Percentiles rank a stretch among this genome's conserved stretches.
Evolutionary conservation across 2,329 filamentous ascomycete genomes (phyloP).

Genomic region (Aureobasidium sp.): DNA sequence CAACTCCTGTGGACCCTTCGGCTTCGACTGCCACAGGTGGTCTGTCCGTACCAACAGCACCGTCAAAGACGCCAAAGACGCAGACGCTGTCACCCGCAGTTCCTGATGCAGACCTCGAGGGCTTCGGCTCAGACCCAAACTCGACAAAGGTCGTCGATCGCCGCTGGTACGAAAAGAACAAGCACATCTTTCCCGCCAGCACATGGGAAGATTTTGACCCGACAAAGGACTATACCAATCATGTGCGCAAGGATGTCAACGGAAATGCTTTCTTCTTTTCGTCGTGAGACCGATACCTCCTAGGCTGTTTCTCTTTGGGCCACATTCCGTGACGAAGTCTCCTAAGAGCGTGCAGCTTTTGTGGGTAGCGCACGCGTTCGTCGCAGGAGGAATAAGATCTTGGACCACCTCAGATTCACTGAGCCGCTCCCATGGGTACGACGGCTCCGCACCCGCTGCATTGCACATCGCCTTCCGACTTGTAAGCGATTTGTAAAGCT

Average conservation of each 20-base stretch:
- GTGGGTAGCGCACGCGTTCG: background rate
- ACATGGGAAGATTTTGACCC: slow-evolving; percentile 94
- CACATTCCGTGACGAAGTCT: background rate
- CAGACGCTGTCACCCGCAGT: slow-evolving; percentile 28
- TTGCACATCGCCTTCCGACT: background rate
- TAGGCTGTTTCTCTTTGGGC: background rate
- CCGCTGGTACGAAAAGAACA: slow-evolving; percentile 94
- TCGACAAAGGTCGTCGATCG: slow-evolving; percentile 92
- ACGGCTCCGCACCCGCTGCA: slow-evolving; percentile 12
- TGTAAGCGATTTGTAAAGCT: background rate
- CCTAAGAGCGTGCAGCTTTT: background rate
- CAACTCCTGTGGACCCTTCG: slow-evolving; percentile 27
- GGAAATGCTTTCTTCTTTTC: slow-evolving; percentile 80
- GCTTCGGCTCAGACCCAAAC: slow-evolving; percentile 66
- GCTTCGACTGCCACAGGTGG: slow-evolving; percentile 13
- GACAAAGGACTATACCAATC: slow-evolving; percentile 72
- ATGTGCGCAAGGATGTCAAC: slow-evolving; percentile 72
- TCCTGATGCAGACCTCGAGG: slow-evolving; percentile 57
- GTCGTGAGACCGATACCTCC: slow-evolving; percentile 2
- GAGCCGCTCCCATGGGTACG: background rate
- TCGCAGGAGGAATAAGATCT: background rate
- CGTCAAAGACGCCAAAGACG: slow-evolving; percentile 3
- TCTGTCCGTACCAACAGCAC: slow-evolving; percentile 11
- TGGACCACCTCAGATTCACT: background rate
- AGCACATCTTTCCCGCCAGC: slow-evolving; percentile 95